phyloP scores from a whole-genome alignment of 2,329 filamentous ascomycete genomes.

The Aspergillus oerlinghausenensis region DNA sequence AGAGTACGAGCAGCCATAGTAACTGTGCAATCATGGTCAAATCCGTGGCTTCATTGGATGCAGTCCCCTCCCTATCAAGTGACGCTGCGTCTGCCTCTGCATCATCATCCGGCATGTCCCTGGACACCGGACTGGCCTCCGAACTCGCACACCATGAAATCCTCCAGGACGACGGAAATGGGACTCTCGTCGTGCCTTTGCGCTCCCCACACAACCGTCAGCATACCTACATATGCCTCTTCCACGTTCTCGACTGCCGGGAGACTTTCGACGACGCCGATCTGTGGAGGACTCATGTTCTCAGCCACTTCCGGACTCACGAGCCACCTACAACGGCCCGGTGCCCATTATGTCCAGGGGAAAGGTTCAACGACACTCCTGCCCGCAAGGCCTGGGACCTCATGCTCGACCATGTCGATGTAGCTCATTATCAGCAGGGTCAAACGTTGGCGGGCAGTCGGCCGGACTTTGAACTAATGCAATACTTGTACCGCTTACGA shows the following conservation, averaged over 20 bases:
- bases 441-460: slow-evolving; percentile 38
- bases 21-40: not conserved
- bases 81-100: slow-evolving; percentile 24
- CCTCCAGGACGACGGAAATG: slow-evolving; percentile 26
- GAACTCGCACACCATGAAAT: slow-evolving; percentile 20
- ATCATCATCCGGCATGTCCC: slow-evolving; percentile 25
- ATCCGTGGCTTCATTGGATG: slow-evolving; percentile 17
- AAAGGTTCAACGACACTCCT: slow-evolving; percentile 18
- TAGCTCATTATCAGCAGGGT: slow-evolving; percentile 38
- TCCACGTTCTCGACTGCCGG: slow-evolving; percentile 42
- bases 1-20: not conserved
- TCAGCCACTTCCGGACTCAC: slow-evolving; percentile 42
- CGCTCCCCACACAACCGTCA: slow-evolving; percentile 6
- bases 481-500: slow-evolving; percentile 39
- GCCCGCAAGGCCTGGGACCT: slow-evolving; percentile 35
- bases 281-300: slow-evolving; percentile 42
- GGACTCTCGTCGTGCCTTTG: slow-evolving; percentile 24
- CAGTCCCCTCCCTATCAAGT: slow-evolving; percentile 29
- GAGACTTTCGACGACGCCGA: slow-evolving; percentile 35
- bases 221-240: slow-evolving; percentile 36
- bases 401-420: slow-evolving; percentile 41
- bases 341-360: slow-evolving; percentile 40
- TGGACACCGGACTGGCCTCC: slow-evolving; percentile 24
- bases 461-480: slow-evolving; percentile 43
- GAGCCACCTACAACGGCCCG: slow-evolving; percentile 36